These are phyloP conservation scores for Dactylonectria macrodidyma DNA, from an alignment of 2,329 filamentous ascomycete species.

Conservation along the genomic window DNA sequence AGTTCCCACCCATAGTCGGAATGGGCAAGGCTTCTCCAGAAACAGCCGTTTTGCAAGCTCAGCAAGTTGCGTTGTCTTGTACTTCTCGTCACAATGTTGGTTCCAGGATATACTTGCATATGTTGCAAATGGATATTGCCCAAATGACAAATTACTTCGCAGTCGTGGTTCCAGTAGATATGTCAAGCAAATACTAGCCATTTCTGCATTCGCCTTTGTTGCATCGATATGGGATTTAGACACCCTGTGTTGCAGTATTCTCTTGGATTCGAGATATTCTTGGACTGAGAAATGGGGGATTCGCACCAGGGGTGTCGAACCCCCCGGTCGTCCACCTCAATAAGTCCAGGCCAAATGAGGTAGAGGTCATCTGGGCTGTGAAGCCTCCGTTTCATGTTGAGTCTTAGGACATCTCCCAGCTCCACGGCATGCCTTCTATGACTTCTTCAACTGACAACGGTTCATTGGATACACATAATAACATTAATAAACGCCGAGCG, in stretches of 20 bases:
- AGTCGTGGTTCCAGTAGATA: slow-evolving; percentile 12
- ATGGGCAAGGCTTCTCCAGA: neutral
- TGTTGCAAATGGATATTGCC: neutral
- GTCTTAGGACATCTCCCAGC: slow-evolving; percentile 1
- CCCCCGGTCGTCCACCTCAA: slow-evolving; percentile 2
- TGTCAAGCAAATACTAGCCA: slow-evolving; percentile 21
- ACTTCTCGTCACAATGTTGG: slow-evolving; percentile 8
- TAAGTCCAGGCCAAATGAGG: slow-evolving; percentile 26
- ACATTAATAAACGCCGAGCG: slow-evolving; percentile 9
- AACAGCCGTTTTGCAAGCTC: slow-evolving; percentile 8
- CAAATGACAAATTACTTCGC: neutral
- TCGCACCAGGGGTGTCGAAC: neutral
- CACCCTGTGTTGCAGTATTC: slow-evolving; percentile 3
- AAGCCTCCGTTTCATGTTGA: slow-evolving; percentile 27
- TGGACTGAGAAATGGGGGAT: slow-evolving; percentile 32
- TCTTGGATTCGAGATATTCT: slow-evolving; percentile 32
- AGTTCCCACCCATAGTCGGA: neutral
- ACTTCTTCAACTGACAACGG: slow-evolving; percentile 18
- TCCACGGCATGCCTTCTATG: slow-evolving; percentile 19
- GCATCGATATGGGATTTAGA: neutral
- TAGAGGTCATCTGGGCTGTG: slow-evolving; percentile 12
- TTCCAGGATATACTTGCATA: slow-evolving; percentile 19
- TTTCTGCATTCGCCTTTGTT: neutral
- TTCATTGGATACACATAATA: slow-evolving; percentile 22
- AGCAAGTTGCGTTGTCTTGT: neutral